These are phyloP conservation scores for Trametes polyzona DNA, from an alignment of 1,284 basidiomycete species.

Conservation along the genomic window DNA sequence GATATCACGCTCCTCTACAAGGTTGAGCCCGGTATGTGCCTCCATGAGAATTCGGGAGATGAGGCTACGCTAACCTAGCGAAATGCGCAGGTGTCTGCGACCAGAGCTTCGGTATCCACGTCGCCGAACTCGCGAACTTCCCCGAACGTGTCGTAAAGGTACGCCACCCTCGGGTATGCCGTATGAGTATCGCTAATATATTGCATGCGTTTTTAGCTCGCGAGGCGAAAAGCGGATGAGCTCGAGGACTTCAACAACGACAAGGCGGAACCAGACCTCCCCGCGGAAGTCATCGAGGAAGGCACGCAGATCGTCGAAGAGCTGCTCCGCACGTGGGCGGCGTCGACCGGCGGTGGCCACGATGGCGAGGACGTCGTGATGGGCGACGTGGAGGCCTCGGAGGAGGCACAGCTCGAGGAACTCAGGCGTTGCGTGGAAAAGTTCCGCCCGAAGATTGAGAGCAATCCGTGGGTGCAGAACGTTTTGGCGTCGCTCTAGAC, in stretches of 20 bases:
- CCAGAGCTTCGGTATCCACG: constrained; percentile 98
- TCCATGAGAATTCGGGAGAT: not conserved
- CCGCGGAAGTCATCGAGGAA: constrained; percentile 69
- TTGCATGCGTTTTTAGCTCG: constrained; percentile 67
- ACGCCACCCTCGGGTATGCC: not conserved
- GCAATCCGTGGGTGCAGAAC: constrained; percentile 77
- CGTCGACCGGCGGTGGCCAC: constrained; percentile 35
- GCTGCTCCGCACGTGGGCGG: constrained; percentile 79
- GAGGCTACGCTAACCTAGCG: not conserved
- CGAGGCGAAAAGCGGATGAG: constrained; percentile 94
- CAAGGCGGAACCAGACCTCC: constrained; percentile 47
- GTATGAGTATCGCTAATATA: not conserved
- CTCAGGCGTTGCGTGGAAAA: constrained; percentile 69
- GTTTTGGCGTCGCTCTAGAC: constrained; percentile 47
- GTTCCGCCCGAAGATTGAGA: constrained; percentile 71
- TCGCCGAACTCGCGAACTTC: constrained; percentile 96
- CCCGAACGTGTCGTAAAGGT: constrained; percentile 93
- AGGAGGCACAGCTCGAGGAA: constrained; percentile 66
- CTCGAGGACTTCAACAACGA: constrained; percentile 87
- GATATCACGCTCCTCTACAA: constrained; percentile 96
- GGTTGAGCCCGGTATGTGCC: constrained; percentile 81
- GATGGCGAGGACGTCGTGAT: constrained; percentile 63
- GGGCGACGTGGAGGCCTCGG: constrained; percentile 47
- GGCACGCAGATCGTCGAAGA: constrained; percentile 84
- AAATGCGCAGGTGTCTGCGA: constrained; percentile 86